A percentile compares a stretch with the other conserved stretches of the same genome.
These are phyloP conservation scores for Erythrophleum fordii DNA, from an alignment of 306 rosid species.

Conservation along the genomic window DNA sequence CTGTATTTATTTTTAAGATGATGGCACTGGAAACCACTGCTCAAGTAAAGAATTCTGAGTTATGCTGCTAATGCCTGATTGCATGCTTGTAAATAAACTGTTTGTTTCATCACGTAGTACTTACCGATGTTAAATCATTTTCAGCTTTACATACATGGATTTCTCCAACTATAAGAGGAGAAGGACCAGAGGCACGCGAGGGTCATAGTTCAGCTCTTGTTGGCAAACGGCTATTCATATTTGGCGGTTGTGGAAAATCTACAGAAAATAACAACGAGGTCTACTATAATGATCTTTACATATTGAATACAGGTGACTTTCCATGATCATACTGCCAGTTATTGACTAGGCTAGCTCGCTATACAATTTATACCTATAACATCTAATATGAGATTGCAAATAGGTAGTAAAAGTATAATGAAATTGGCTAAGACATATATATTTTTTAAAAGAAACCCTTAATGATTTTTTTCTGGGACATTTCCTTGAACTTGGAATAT, in stretches of 20 bases:
- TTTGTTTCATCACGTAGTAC: not conserved
- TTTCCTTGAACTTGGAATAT: constrained; percentile 25
- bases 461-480: constrained; percentile 19
- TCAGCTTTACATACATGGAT: constrained; percentile 83
- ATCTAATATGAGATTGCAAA: constrained; percentile 14
- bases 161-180: constrained; percentile 80
- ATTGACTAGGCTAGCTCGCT: constrained; percentile 12
- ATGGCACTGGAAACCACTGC: not conserved
- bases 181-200: constrained; percentile 94
- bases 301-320: constrained; percentile 84
- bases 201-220: constrained; percentile 94
- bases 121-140: constrained; percentile 36
- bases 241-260: constrained; percentile 98
- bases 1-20: constrained; percentile 8
- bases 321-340: constrained; percentile 24
- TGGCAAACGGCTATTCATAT: constrained; percentile 80
- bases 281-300: constrained; percentile 89
- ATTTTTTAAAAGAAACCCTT: not conserved
- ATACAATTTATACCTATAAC: constrained; percentile 8
- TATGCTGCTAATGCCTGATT: constrained; percentile 18
- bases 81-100: not conserved
- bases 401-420: not conserved
- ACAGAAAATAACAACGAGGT: constrained; percentile 63
- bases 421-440: not conserved
- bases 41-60: constrained; percentile 7